Percentiles rank a stretch among this genome's conserved stretches.
Evolutionary conservation across 106 monocot genomes (phyloP).

Genomic region (Hemerocallis citrina): DNA sequence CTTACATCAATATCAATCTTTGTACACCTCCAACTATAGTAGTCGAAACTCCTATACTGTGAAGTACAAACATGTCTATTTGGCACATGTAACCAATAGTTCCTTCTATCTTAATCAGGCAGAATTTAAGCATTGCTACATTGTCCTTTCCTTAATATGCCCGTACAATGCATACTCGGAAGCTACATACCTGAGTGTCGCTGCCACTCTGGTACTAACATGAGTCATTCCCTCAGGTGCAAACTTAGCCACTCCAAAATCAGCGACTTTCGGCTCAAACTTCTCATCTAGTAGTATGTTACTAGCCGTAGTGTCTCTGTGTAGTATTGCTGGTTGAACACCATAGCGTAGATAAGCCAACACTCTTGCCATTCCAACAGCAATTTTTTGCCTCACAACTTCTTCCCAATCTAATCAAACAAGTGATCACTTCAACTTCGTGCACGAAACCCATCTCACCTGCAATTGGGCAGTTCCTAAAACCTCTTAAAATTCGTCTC

Average conservation of each 20-base stretch:
- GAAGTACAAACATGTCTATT: too few relatives aligned
- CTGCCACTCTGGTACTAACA: constrained; percentile 86
- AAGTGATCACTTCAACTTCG: constrained; percentile 88
- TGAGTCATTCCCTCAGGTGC: constrained; percentile 82
- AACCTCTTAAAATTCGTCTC: constrained; percentile 64
- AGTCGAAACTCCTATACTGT: constrained; percentile 39
- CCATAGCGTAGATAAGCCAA: constrained; percentile 73
- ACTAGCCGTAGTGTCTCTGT: constrained; percentile 84
- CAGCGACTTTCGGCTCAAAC: constrained; percentile 78
- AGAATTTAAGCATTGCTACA: constrained; percentile 72
- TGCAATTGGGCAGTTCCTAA: constrained; percentile 75
- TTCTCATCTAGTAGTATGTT: constrained; percentile 69
- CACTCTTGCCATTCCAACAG: constrained; percentile 72
- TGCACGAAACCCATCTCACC: constrained; percentile 74
- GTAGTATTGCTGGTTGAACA: constrained; percentile 68
- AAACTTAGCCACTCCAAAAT: constrained; percentile 85
- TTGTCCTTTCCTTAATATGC: constrained; percentile 82
- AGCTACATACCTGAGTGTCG: constrained; percentile 81
- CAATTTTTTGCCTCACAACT: constrained; percentile 55
- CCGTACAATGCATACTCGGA: constrained; percentile 93
- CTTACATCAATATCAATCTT: constrained; percentile 9
- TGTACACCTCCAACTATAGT: constrained; percentile 17
- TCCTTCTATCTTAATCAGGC: constrained; percentile 91
- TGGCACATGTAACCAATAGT: constrained; percentile 53
- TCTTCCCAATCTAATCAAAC: constrained; percentile 24